These are phyloP conservation scores for Coffea eugenioides DNA, from an alignment of 257 asterid species.

Conservation along the genomic window DNA sequence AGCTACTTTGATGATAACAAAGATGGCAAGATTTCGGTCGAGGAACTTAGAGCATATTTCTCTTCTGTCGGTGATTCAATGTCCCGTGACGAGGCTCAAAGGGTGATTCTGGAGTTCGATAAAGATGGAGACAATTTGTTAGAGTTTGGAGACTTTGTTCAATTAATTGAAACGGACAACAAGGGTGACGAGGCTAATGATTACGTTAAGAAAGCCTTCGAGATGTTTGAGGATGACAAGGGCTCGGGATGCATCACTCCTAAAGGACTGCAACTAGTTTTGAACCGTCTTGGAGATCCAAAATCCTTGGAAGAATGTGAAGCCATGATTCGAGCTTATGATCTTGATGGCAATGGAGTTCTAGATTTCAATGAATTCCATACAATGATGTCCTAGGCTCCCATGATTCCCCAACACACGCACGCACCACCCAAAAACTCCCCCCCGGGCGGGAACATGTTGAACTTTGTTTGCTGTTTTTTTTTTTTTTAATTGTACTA, in stretches of 20 bases:
- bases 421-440: too few species aligned
- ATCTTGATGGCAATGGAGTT: constrained; percentile 63
- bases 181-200: constrained; percentile 12
- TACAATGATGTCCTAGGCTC: constrained; percentile 38
- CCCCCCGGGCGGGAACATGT: background rate
- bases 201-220: constrained; percentile 44
- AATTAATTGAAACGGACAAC: constrained; percentile 31
- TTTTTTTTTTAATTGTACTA: too few species aligned
- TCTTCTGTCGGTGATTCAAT: constrained; percentile 38
- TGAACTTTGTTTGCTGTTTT: background rate
- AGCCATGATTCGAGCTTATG: constrained; percentile 46
- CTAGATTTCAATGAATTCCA: constrained; percentile 49
- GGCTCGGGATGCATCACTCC: constrained; percentile 54
- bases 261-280: constrained; percentile 41
- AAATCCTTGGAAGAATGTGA: constrained; percentile 42
- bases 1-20: constrained; percentile 35
- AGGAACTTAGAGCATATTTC: constrained; percentile 41
- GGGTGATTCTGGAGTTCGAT: constrained; percentile 35
- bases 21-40: constrained; percentile 45
- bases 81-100: constrained; percentile 37
- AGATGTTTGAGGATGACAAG: constrained; percentile 55
- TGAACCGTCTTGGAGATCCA: constrained; percentile 41
- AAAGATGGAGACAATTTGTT: constrained; percentile 25
- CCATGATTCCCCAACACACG: too few species aligned
- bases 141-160: constrained; percentile 37